These are phyloP conservation scores for Cucumis hystrix DNA, from an alignment of 306 rosid species.

Conservation along the genomic window DNA sequence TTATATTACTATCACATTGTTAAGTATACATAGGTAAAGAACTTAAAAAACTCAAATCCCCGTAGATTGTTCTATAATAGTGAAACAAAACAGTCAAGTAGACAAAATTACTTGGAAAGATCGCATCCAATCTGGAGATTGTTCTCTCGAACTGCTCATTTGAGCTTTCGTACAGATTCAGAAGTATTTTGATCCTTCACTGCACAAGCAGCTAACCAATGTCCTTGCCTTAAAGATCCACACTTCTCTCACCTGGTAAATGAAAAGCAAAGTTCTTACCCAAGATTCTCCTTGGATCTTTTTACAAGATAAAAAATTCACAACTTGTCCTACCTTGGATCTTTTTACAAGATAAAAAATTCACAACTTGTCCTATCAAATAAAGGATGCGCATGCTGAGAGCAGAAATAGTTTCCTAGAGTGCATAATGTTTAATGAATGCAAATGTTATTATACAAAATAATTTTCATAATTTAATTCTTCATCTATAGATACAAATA, in stretches of 20 bases:
- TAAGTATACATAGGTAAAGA: not conserved
- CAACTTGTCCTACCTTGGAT: not conserved
- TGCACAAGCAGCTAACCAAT: not conserved
- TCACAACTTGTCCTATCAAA: not conserved
- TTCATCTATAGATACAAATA: too few relatives aligned
- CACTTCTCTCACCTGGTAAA: not conserved
- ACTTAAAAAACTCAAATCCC: not conserved
- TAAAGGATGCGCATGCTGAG: not conserved
- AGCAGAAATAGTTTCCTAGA: not conserved
- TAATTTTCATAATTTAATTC: not conserved
- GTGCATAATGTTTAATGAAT: not conserved
- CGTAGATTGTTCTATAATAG: not conserved
- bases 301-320: not conserved
- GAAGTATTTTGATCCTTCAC: not conserved
- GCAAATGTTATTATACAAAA: not conserved
- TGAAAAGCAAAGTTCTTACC: not conserved
- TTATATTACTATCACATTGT: too few relatives aligned
- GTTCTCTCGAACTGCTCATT: constrained; percentile 71
- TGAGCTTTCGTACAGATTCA: not conserved
- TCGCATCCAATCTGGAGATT: constrained; percentile 89
- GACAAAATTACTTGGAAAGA: constrained; percentile 38
- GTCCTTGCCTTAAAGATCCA: not conserved
- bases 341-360: not conserved
- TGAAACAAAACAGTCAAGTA: not conserved
- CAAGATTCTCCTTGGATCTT: not conserved